These are phyloP conservation scores for Clarkia xantiana DNA, from an alignment of 345 rosid species.

Conservation along the genomic window DNA sequence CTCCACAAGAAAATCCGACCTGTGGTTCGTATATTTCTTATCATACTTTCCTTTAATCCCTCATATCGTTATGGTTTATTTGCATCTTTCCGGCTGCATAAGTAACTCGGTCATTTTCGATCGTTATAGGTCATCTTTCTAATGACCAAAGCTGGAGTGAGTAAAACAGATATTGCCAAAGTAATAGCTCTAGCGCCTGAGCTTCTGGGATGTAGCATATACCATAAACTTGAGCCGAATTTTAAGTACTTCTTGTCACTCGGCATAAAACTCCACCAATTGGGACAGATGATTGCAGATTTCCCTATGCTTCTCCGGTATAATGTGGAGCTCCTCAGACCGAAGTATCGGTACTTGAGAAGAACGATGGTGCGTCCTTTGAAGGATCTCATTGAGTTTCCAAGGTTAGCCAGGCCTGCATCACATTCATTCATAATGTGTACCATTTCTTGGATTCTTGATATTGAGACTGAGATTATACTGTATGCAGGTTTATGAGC, in stretches of 20 bases:
- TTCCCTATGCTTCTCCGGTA: constrained; percentile 80
- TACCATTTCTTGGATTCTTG: neutral
- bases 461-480: neutral
- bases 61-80: neutral
- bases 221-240: constrained; percentile 52
- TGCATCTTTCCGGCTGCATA: too few relatives aligned
- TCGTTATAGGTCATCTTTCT: constrained; percentile 56
- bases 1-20: constrained; percentile 82
- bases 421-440: neutral
- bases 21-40: constrained; percentile 46
- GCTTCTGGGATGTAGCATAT: constrained; percentile 78
- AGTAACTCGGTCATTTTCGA: too few relatives aligned
- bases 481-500: constrained; percentile 64
- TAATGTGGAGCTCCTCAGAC: constrained; percentile 55
- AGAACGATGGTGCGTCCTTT: constrained; percentile 76
- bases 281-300: constrained; percentile 83
- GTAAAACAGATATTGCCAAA: constrained; percentile 57
- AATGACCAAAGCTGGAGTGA: constrained; percentile 76
- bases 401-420: constrained; percentile 32
- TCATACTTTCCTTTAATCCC: neutral
- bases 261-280: constrained; percentile 41
- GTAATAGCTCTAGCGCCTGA: constrained; percentile 74
- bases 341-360: constrained; percentile 68
- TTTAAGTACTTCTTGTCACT: constrained; percentile 65
- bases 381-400: constrained; percentile 74